A percentile compares a stretch with the other conserved stretches of the same genome.
Evolutionary conservation across 139 green algal genomes (phyloP).

Genomic region (Diplosphaera chodatii): DNA sequence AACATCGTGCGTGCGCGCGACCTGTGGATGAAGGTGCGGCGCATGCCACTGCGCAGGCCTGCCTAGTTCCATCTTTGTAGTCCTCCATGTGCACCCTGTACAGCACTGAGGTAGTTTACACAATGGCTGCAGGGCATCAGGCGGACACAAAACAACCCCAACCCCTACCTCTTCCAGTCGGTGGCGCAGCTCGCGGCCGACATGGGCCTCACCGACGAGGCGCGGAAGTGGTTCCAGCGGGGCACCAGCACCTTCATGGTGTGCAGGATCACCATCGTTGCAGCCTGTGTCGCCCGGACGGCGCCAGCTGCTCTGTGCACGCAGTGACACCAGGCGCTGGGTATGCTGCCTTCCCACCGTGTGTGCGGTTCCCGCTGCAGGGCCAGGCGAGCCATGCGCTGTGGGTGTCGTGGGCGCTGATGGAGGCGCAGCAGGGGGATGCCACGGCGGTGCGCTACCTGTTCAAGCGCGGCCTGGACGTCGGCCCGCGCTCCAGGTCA

Average conservation of each 20-base stretch:
- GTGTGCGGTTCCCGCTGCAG: too few relatives aligned
- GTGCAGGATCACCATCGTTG: too few relatives aligned
- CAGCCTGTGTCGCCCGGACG: too few relatives aligned
- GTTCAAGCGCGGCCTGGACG: constrained; percentile 51
- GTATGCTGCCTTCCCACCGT: background rate
- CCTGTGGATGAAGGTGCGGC: constrained; percentile 55
- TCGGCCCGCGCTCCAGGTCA: constrained; percentile 18
- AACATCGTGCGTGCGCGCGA: constrained; percentile 75
- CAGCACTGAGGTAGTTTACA: too few relatives aligned
- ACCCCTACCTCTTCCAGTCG: constrained; percentile 80
- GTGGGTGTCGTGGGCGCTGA: constrained; percentile 83
- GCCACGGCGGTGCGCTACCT: constrained; percentile 43
- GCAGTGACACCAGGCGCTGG: too few relatives aligned
- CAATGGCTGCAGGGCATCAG: constrained; percentile 50
- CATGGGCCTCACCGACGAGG: constrained; percentile 63
- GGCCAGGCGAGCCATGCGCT: constrained; percentile 50
- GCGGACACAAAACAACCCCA: constrained; percentile 34
- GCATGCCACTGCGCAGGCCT: too few relatives aligned
- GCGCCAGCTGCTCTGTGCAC: too few relatives aligned
- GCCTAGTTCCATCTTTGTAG: too few relatives aligned
- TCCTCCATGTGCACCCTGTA: too few relatives aligned
- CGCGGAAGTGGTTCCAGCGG: constrained; percentile 73
- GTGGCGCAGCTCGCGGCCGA: constrained; percentile 73
- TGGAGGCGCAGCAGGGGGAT: constrained; percentile 64
- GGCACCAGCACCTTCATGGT: constrained; percentile 48